Evolutionary conservation across 345 rosid species (phyloP).

Genomic region (Durio zibethinus): DNA sequence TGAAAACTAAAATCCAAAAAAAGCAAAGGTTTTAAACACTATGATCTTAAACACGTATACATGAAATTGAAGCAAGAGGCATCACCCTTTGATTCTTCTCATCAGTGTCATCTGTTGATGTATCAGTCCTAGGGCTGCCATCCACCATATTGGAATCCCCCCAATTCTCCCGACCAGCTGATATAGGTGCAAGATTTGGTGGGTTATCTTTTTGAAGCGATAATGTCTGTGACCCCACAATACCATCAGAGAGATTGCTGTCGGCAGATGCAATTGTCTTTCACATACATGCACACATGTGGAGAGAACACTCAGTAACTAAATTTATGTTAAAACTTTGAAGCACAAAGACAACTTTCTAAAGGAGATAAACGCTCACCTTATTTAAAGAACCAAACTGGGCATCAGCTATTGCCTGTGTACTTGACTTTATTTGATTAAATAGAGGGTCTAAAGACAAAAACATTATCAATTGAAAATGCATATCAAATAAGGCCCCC

Average conservation of each 20-base stretch:
- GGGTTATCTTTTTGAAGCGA: slow-evolving; percentile 36
- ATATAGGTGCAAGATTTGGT: slow-evolving; percentile 39
- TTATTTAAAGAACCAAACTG: slow-evolving; percentile 44
- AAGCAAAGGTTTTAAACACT: background rate
- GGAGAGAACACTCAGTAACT: slow-evolving; percentile 16
- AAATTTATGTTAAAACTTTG: slow-evolving; percentile 5
- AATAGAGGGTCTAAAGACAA: slow-evolving; percentile 43
- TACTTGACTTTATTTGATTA: slow-evolving; percentile 49
- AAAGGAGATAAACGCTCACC: slow-evolving; percentile 32
- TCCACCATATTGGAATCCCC: slow-evolving; percentile 70
- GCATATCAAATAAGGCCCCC: slow-evolving; percentile 1
- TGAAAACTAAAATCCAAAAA: background rate
- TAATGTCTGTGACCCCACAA: slow-evolving; percentile 33
- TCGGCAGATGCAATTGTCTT: slow-evolving; percentile 40
- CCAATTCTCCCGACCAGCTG: slow-evolving; percentile 52
- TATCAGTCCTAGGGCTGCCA: slow-evolving; percentile 84
- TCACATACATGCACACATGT: background rate
- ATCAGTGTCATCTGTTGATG: slow-evolving; percentile 84
- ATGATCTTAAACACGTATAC: background rate
- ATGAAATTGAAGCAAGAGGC: slow-evolving; percentile 21
- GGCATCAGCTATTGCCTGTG: slow-evolving; percentile 41
- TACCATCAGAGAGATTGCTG: slow-evolving; percentile 29
- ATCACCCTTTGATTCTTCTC: slow-evolving; percentile 75
- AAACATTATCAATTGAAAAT: background rate
- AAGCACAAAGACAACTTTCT: background rate